Base-by-base conservation (phyloP, 2,329 filamentous ascomycete species). In the Juglanconis juglandina region DNA sequence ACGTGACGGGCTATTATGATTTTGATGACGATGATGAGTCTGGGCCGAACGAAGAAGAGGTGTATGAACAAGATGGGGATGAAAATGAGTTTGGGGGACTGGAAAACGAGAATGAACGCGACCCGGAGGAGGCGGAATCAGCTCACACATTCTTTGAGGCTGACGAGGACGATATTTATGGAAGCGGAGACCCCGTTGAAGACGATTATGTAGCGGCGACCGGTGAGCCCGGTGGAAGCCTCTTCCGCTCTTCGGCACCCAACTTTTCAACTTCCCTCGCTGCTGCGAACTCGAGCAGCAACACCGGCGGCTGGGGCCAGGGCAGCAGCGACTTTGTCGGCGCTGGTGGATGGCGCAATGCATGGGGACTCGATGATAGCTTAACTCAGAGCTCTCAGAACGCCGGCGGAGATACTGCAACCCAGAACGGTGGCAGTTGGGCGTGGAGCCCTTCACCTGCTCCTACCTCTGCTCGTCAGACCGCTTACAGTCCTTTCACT, bases 11-110 rank as follows among this genome's bases (percentile, higher is more conserved):
- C 2, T 13, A 34, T 13, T 24, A 34, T 8, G 42, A 17, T 24
- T 14, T 2, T 14, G 9, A 58, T 32, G 32, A n/a, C 5, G 4
- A 34, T 24, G 52, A 56, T 3, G 41, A 59, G 24, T 24, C 2
- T 9, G 42, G 35, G 10, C 35, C n/a, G n/a, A 62, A 64, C 34
- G 37, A 61, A 7, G 56, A 61, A 41, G 46, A 34, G 5, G 24
- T n/a, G 2, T 8, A 35, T 13, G n/a, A 24, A 3, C 7, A 53
- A 7, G 5, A n/a, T 11, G 13, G 30, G 14, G 35, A 48, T 13
- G 35, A 30, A 4, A 35, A 49, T 34, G 13, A 46, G 39, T 4
- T 42, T 13, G 10, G n/a, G 10, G 6, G 1, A 42, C 39, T 14
- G 4, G 39, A 42, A 10, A 14, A 10, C n/a, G 39, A 42, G 39